Evolutionary conservation across 2,329 filamentous ascomycete genomes (phyloP).

Genomic region (Aspergillus ochraceoroseus): DNA sequence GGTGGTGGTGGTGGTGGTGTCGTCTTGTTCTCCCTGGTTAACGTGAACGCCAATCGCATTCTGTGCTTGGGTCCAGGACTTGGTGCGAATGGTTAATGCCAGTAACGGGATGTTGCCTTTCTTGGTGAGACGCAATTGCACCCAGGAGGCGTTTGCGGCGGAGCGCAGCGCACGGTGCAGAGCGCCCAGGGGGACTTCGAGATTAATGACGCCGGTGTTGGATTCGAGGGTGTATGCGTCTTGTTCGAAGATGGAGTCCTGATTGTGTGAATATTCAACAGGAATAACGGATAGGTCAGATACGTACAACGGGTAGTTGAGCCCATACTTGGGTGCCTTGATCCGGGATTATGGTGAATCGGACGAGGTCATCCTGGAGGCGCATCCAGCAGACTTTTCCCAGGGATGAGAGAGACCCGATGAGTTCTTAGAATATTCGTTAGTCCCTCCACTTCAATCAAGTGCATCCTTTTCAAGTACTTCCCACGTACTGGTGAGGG

Average conservation of each 20-base stretch:
- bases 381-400: conserved; percentile 88
- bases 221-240: conserved; percentile 76
- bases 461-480: too few relatives aligned
- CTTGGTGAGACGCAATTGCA: conserved; percentile 85
- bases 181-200: conserved; percentile 84
- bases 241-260: conserved; percentile 80
- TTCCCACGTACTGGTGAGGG: conserved; percentile 51
- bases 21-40: too few relatives aligned
- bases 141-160: conserved; percentile 72
- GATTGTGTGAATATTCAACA: too few relatives aligned
- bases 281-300: background rate
- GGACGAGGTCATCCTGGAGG: conserved; percentile 77
- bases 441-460: too few relatives aligned
- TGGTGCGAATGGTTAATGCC: conserved; percentile 79
- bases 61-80: conserved; percentile 37
- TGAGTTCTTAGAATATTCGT: conserved; percentile 49
- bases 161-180: conserved; percentile 90
- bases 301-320: conserved; percentile 51
- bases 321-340: conserved; percentile 96
- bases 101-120: conserved; percentile 82
- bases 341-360: conserved; percentile 93
- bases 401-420: conserved; percentile 58
- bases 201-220: conserved; percentile 88
- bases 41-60: conserved; percentile 59
- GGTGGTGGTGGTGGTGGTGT: conserved; percentile 27